Base-by-base conservation (phyloP, 2,329 filamentous ascomycete genomes). In the Simplicillium sp. region DNA sequence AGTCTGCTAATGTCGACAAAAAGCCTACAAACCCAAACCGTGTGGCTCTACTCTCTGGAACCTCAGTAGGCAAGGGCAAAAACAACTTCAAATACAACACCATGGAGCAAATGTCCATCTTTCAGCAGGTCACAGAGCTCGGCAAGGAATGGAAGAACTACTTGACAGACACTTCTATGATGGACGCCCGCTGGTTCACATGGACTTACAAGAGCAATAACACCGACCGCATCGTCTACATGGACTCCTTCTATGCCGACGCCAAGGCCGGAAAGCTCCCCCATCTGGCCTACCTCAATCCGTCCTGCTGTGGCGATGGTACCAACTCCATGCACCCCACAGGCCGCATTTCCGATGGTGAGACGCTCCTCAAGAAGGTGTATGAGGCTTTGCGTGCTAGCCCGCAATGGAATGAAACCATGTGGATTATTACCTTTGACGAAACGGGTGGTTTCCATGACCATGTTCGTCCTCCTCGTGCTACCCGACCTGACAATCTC, bases 271-370 rank as follows among this genome's bases (percentile, higher is more conserved):
- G 68, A n/a, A 58, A 53, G 1, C 56, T 71, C 2, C 61, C 66
- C 5, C 54, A 58, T 33, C 66, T 70, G 41, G 65, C 61, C 46
- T 72, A 69, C 51, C 60, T 70, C 54, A 76, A 64, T 50, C 61
- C 61, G 3, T 59, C 58, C 36, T 64, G 61, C 59, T 64, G 61
- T 40, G 60, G 57, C 18, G 46, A 51, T 6, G 58, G 56, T 40
- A 63, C 53, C 29, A 54, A 49, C 45, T 56, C 53, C 25, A 55
- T 62, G 58, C 58, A 62, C 56, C 38, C 56, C 18, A 48, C 46
- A 15, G 57, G 58, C 17, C 54, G 57, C 42, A 50, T 61, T 41
- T 60, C 56, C 15, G 56, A 54, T 42, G 58, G 58, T 29, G 55
- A 61, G 46, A 51, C 52, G 34, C 52, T 64, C 14, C 48, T 61